These are phyloP conservation scores for Solanum piurae DNA, from an alignment of 257 asterid genomes.

Conservation along the genomic window DNA sequence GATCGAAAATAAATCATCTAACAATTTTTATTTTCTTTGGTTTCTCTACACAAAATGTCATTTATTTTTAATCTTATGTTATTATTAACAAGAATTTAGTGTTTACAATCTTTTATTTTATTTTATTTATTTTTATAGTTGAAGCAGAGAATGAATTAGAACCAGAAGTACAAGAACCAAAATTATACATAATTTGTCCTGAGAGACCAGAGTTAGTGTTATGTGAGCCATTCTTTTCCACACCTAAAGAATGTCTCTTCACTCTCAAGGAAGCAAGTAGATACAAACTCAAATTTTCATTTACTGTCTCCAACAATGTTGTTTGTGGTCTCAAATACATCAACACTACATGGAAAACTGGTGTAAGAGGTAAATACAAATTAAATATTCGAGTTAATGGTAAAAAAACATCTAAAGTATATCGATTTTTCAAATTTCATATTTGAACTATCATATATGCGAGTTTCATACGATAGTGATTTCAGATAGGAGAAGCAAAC, in stretches of 20 bases:
- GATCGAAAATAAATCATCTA: background rate
- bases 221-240: constrained; percentile 35
- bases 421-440: background rate
- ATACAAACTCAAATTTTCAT: constrained; percentile 35
- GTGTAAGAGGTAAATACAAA: constrained; percentile 32
- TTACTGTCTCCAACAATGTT: constrained; percentile 30
- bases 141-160: background rate
- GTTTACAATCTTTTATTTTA: background rate
- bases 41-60: background rate
- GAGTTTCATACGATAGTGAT: background rate
- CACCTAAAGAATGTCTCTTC: constrained; percentile 45
- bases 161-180: constrained; percentile 23
- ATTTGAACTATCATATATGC: background rate
- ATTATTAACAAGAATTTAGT: background rate
- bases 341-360: constrained; percentile 43
- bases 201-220: constrained; percentile 33
- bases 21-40: background rate
- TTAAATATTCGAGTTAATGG: no score
- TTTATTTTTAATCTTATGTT: background rate
- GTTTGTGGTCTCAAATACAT: constrained; percentile 44
- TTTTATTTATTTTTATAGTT: background rate
- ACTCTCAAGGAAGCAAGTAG: constrained; percentile 43
- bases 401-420: background rate
- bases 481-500: accelerated
- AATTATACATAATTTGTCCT: constrained; percentile 29